These are phyloP conservation scores for Talaromyces sp. DNA, from an alignment of 2,329 filamentous ascomycete genomes.

Conservation along the genomic window DNA sequence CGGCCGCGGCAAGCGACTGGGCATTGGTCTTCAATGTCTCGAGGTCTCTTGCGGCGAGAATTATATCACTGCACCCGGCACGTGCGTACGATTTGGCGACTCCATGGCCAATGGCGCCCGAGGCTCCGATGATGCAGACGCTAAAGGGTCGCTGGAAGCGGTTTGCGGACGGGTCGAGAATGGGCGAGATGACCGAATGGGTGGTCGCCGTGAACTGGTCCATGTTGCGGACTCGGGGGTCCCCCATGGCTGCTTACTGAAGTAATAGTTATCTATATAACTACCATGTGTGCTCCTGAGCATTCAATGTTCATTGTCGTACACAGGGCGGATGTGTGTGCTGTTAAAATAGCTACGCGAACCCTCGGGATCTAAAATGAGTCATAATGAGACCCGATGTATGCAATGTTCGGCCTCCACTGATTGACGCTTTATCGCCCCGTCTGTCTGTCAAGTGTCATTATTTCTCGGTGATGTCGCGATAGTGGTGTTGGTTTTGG, in stretches of 20 bases:
- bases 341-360: not conserved
- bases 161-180: conserved; percentile 9
- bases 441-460: not conserved
- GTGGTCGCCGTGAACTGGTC: conserved; percentile 8
- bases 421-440: not conserved
- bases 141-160: conserved; percentile 21
- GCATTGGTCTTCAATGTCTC: conserved; percentile 21
- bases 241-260: conserved; percentile 1
- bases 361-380: not conserved
- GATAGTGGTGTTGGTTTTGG: too few relatives aligned
- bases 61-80: conserved; percentile 24
- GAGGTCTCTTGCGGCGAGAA: conserved; percentile 25
- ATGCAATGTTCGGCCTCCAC: not conserved
- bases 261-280: not conserved
- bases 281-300: not conserved
- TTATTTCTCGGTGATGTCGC: not conserved
- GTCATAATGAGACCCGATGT: not conserved
- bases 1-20: conserved; percentile 14
- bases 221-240: conserved; percentile 16
- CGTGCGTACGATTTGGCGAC: conserved; percentile 28
- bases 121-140: conserved; percentile 30
- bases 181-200: not conserved
- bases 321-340: not conserved
- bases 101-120: conserved; percentile 29
- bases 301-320: not conserved